These are phyloP conservation scores for Hymenoscyphus albidus DNA, from an alignment of 2,329 filamentous ascomycete species.

Conservation along the genomic window DNA sequence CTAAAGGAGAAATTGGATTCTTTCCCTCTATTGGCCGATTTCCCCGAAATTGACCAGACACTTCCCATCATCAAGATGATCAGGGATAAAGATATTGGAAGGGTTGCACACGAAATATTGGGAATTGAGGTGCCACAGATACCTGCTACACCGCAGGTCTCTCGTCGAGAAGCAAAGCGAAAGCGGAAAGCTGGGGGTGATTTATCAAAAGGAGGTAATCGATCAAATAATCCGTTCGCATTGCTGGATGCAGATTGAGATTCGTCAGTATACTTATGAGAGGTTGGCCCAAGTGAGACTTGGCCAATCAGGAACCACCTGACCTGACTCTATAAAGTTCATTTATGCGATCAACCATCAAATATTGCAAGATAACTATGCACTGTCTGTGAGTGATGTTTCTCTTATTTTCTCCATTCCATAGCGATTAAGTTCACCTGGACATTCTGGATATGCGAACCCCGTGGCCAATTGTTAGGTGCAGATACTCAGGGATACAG, in stretches of 20 bases:
- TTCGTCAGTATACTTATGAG: neutral
- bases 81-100: constrained; percentile 12
- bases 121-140: constrained; percentile 11
- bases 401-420: neutral
- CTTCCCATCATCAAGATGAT: constrained; percentile 15
- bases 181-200: constrained; percentile 24
- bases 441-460: neutral
- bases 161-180: constrained; percentile 16
- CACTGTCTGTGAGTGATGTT: neutral
- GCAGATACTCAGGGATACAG: neutral
- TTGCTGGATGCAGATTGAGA: constrained; percentile 19
- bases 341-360: neutral
- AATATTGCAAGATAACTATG: neutral
- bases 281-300: neutral
- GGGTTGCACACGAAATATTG: constrained; percentile 13
- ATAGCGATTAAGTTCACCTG: neutral
- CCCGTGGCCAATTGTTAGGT: neutral
- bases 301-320: neutral
- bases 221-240: constrained; percentile 27
- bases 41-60: constrained; percentile 16
- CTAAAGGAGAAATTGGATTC: constrained; percentile 21
- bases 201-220: constrained; percentile 3
- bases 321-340: neutral
- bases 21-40: constrained; percentile 24
- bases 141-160: neutral